These are phyloP conservation scores for Penicillium taxi DNA, from an alignment of 495 filamentous ascomycete genomes.

Conservation along the genomic window DNA sequence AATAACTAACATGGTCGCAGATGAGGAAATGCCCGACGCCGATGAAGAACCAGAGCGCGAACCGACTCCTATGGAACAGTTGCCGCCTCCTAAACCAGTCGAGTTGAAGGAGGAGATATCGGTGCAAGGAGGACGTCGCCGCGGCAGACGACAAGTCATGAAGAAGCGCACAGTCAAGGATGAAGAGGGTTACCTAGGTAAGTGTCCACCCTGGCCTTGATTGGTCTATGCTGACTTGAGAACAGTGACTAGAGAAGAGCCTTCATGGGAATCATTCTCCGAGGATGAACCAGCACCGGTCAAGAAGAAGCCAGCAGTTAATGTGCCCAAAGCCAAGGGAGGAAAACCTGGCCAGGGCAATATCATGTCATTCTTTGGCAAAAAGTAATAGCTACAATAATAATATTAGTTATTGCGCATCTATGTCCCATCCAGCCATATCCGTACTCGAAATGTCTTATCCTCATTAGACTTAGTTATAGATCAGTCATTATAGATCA, in stretches of 20 bases:
- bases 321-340: slow-evolving; percentile 51
- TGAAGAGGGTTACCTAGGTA: slow-evolving; percentile 88
- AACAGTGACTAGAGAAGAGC: slow-evolving; percentile 83
- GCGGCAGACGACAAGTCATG: slow-evolving; percentile 75
- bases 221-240: slow-evolving; percentile 14
- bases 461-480: no score
- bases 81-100: slow-evolving; percentile 31
- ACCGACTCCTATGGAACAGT: slow-evolving; percentile 40
- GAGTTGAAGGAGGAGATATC: slow-evolving; percentile 38
- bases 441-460: no score
- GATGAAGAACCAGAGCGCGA: slow-evolving; percentile 42
- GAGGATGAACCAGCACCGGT: slow-evolving; percentile 71
- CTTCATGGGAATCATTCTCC: slow-evolving; percentile 90
- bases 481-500: no score
- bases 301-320: slow-evolving; percentile 51
- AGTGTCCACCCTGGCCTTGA: slow-evolving; percentile 15
- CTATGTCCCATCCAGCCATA: no score
- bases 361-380: slow-evolving; percentile 91
- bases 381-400: slow-evolving; percentile 50
- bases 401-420: no score
- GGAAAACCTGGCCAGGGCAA: slow-evolving; percentile 67
- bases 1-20: slow-evolving; percentile 10
- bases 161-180: slow-evolving; percentile 88
- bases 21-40: slow-evolving; percentile 45
- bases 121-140: slow-evolving; percentile 56